phyloP scores from a whole-genome alignment of 1,139 yeast species.

The Kodamaea fungicola region DNA sequence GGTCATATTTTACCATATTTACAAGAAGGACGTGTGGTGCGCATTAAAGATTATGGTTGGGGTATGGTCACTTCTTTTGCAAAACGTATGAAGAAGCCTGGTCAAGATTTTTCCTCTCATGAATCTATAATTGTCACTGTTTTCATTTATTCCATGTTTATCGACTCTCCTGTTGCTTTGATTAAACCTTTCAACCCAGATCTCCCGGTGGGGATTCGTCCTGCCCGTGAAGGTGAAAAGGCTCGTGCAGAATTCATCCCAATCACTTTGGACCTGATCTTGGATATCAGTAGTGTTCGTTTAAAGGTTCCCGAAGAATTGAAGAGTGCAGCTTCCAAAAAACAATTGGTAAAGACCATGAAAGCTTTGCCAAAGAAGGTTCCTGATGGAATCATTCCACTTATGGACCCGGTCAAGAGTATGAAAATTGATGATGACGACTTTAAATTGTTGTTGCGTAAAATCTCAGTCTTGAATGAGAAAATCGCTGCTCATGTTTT shows the following conservation, averaged over 20 bases:
- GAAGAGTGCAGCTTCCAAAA: conserved; percentile 66
- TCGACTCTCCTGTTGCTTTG: conserved; percentile 69
- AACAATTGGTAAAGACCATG: conserved; percentile 72
- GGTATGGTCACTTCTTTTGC: conserved; percentile 79
- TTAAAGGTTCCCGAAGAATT: conserved; percentile 79
- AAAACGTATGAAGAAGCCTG: conserved; percentile 62
- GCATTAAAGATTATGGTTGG: conserved; percentile 89
- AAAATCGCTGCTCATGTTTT: conserved; percentile 71
- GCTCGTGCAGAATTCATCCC: conserved; percentile 79
- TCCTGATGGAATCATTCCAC: conserved; percentile 78
- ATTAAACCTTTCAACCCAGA: conserved; percentile 71
- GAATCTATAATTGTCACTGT: conserved; percentile 87
- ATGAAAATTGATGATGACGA: conserved; percentile 88
- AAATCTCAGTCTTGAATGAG: conserved; percentile 77
- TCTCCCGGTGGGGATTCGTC: conserved; percentile 85
- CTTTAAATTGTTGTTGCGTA: conserved; percentile 65
- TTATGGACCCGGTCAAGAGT: conserved; percentile 83
- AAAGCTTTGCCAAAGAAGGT: conserved; percentile 77
- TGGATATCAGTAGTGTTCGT: conserved; percentile 73
- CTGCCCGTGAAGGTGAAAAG: conserved; percentile 69
- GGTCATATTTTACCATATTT: conserved; percentile 78
- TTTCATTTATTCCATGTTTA: conserved; percentile 73
- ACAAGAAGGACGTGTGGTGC: conserved; percentile 84
- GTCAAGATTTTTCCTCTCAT: conserved; percentile 64
- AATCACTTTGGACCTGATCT: conserved; percentile 73